These are phyloP conservation scores for Eucalyptus urophylla DNA, from an alignment of 345 rosid species.

Conservation along the genomic window DNA sequence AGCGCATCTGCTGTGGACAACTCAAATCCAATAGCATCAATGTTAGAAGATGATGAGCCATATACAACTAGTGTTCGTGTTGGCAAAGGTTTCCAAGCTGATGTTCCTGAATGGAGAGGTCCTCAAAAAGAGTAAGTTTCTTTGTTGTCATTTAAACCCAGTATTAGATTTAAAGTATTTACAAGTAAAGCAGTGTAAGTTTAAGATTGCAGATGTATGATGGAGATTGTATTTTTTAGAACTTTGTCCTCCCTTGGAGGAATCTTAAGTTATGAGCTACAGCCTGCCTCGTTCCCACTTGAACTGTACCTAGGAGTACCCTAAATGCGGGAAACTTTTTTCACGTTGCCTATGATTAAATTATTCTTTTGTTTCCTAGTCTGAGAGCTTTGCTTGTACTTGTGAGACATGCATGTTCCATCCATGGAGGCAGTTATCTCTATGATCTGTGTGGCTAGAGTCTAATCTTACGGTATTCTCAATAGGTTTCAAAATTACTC, in stretches of 20 bases:
- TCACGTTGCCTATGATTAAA: background rate
- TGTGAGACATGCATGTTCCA: background rate
- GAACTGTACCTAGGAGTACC: background rate
- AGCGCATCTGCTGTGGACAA: constrained; percentile 14
- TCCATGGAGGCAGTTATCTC: background rate
- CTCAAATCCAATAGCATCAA: constrained; percentile 18
- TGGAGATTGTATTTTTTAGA: background rate
- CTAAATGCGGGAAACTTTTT: background rate
- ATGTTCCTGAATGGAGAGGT: constrained; percentile 79
- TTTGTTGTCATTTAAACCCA: background rate
- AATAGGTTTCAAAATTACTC: background rate
- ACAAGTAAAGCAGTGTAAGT: background rate
- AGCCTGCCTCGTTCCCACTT: background rate
- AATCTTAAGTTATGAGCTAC: background rate
- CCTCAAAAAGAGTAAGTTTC: constrained; percentile 43
- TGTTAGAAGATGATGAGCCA: constrained; percentile 48
- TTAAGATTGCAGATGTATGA: background rate
- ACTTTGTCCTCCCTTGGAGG: background rate
- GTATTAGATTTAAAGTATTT: background rate
- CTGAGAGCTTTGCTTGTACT: background rate
- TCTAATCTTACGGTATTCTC: background rate
- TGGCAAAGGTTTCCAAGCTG: constrained; percentile 88
- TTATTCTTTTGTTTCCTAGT: background rate
- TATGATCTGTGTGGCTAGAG: background rate
- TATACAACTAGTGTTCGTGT: constrained; percentile 35